Evolutionary conservation across 2,329 filamentous ascomycete species (phyloP).

Genomic region (Neocucurbitaria cava): DNA sequence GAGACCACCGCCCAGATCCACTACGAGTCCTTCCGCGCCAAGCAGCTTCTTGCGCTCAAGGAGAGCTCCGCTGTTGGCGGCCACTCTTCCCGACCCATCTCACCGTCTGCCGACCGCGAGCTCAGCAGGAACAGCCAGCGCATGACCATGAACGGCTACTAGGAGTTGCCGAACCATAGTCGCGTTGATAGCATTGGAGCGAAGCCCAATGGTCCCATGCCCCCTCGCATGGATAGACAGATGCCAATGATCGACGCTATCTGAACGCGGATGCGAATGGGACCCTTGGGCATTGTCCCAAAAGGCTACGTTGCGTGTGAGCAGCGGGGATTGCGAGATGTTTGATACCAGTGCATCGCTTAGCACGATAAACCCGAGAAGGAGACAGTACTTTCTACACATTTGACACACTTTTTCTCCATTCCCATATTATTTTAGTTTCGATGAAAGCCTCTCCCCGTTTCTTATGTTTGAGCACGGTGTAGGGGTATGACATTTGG

Average conservation of each 20-base stretch:
- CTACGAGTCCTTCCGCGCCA: constrained; percentile 99
- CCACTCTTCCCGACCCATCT: constrained; percentile 89
- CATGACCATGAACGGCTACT: constrained; percentile 99
- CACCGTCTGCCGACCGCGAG: constrained; percentile 91
- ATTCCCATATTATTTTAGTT: constrained; percentile 48
- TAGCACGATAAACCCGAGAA: constrained; percentile 35
- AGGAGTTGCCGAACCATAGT: constrained; percentile 51
- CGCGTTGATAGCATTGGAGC: constrained; percentile 40
- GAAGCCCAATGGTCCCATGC: constrained; percentile 28
- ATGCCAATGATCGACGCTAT: constrained; percentile 34
- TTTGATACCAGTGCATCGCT: constrained; percentile 50
- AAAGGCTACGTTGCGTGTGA: not conserved
- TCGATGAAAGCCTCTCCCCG: constrained; percentile 31
- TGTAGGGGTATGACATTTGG: constrained; percentile 26
- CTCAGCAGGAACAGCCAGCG: constrained; percentile 96
- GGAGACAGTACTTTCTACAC: constrained; percentile 32
- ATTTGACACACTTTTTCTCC: constrained; percentile 32
- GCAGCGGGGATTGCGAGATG: constrained; percentile 27
- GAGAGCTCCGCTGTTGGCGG: constrained; percentile 88
- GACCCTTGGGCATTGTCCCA: not conserved
- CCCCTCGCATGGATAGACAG: constrained; percentile 30
- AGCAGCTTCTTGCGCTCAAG: constrained; percentile 97
- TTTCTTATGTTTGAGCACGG: constrained; percentile 41
- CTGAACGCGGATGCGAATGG: constrained; percentile 12
- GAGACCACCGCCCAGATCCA: constrained; percentile 99